Evolutionary conservation across 1,284 basidiomycete genomes (phyloP).

Genomic region (Tranzscheliella williamsii): DNA sequence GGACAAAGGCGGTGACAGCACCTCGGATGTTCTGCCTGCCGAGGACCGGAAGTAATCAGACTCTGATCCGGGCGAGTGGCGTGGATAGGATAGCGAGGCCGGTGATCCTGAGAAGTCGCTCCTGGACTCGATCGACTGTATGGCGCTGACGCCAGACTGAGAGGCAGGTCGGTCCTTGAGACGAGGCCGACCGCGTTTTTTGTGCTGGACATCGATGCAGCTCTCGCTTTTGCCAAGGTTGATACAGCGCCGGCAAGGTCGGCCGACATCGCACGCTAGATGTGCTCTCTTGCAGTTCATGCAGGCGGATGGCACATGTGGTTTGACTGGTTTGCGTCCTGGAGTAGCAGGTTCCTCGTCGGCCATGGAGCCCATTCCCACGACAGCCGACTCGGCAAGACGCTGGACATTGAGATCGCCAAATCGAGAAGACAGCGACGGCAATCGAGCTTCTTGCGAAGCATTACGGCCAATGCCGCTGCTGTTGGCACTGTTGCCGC

Average conservation of each 20-base stretch:
- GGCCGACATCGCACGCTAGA: constrained; percentile 46
- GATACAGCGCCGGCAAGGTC: constrained; percentile 48
- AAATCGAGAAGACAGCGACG: constrained; percentile 12
- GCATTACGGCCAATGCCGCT: too few species aligned
- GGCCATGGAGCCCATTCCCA: constrained; percentile 14
- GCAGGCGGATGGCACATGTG: constrained; percentile 47
- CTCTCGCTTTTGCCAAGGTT: constrained; percentile 51
- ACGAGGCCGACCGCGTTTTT: constrained; percentile 48
- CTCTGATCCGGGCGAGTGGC: constrained; percentile 28
- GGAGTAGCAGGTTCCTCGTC: constrained; percentile 7
- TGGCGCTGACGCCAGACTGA: constrained; percentile 12
- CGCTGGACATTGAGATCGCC: constrained; percentile 1
- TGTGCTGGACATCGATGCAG: constrained; percentile 54
- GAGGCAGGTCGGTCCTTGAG: constrained; percentile 40
- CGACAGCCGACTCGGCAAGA: neutral
- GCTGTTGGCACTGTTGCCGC: neutral
- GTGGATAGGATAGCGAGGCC: constrained; percentile 18
- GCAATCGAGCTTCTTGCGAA: constrained; percentile 9
- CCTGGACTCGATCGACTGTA: constrained; percentile 17
- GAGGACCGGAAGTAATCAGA: constrained; percentile 29
- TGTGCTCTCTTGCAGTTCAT: constrained; percentile 53
- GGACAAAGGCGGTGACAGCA: constrained; percentile 20
- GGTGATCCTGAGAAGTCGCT: constrained; percentile 24
- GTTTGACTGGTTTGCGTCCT: constrained; percentile 39
- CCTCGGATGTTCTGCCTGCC: constrained; percentile 10